Conservation (phyloP, 306 rosid species). For the Cucurbita pepo region DNA sequence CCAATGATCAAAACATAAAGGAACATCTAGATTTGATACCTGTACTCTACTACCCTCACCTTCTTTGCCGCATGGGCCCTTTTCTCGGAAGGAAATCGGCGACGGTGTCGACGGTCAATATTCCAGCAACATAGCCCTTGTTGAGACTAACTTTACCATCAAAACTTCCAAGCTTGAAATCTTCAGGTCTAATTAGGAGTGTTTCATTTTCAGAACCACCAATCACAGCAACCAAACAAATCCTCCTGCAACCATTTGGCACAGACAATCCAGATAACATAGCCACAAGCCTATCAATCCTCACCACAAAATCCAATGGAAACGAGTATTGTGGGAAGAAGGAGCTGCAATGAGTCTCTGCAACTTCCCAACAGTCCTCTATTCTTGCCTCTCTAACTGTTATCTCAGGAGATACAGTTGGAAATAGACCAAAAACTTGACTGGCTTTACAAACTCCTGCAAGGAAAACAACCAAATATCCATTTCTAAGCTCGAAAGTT, state of each 20-base stretch:
- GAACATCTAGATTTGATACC: background rate
- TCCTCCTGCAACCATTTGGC: conserved; percentile 69
- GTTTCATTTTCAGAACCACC: conserved; percentile 50
- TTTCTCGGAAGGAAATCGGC: conserved; percentile 87
- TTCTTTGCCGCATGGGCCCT: conserved; percentile 66
- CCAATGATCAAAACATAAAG: background rate
- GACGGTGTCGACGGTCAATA: conserved; percentile 82
- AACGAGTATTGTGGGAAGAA: conserved; percentile 83
- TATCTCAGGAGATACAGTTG: conserved; percentile 57
- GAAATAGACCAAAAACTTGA: conserved; percentile 73
- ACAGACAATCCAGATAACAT: conserved; percentile 73
- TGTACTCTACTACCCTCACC: conserved; percentile 23
- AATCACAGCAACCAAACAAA: conserved; percentile 72
- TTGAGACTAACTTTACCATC: conserved; percentile 71
- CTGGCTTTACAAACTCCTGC: conserved; percentile 74
- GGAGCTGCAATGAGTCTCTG: conserved; percentile 98
- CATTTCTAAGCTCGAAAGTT: background rate
- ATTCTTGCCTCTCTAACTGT: conserved; percentile 83
- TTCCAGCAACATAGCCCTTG: conserved; percentile 84
- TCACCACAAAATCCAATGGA: conserved; percentile 73
- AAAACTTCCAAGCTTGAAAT: conserved; percentile 52
- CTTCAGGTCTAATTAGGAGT: conserved; percentile 43
- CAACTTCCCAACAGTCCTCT: conserved; percentile 98
- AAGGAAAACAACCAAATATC: conserved; percentile 2
- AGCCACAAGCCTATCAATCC: conserved; percentile 75